These are phyloP conservation scores for Barnettozyma californica DNA, from an alignment of 805 yeast genomes.

Conservation along the genomic window DNA sequence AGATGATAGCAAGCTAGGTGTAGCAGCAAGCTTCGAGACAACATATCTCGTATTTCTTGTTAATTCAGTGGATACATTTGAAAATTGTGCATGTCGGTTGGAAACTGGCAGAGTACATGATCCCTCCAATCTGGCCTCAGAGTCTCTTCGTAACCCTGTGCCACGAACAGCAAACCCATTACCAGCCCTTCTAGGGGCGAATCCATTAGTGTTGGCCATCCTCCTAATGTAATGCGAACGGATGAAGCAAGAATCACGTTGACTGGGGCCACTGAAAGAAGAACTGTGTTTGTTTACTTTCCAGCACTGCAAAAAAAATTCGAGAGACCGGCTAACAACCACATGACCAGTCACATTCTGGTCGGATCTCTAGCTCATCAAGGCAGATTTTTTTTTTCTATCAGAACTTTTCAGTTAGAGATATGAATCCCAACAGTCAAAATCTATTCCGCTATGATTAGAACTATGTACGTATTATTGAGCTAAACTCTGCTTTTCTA, in stretches of 20 bases:
- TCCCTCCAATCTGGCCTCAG: conserved; percentile 1
- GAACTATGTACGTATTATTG: conserved; percentile 8
- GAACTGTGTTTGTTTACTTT: conserved; percentile 5
- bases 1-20: conserved; percentile 33
- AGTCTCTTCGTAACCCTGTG: background rate
- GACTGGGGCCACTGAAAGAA: too few relatives aligned
- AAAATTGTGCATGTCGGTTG: conserved; percentile 8
- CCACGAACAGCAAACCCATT: conserved; percentile 9
- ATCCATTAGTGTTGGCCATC: background rate
- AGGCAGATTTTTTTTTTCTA: background rate
- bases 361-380: background rate
- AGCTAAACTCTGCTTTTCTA: background rate
- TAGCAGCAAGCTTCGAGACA: conserved; percentile 50
- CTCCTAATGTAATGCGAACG: background rate
- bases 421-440: background rate
- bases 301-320: too few relatives aligned
- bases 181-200: background rate
- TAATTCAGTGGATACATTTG: conserved; percentile 37
- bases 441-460: conserved; percentile 4
- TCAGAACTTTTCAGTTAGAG: background rate
- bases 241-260: background rate
- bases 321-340: background rate
- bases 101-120: conserved; percentile 2
- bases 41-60: conserved; percentile 55
- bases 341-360: background rate